Base-by-base conservation (phyloP, 1,139 yeast genomes). In the Scheffersomyces titani region DNA sequence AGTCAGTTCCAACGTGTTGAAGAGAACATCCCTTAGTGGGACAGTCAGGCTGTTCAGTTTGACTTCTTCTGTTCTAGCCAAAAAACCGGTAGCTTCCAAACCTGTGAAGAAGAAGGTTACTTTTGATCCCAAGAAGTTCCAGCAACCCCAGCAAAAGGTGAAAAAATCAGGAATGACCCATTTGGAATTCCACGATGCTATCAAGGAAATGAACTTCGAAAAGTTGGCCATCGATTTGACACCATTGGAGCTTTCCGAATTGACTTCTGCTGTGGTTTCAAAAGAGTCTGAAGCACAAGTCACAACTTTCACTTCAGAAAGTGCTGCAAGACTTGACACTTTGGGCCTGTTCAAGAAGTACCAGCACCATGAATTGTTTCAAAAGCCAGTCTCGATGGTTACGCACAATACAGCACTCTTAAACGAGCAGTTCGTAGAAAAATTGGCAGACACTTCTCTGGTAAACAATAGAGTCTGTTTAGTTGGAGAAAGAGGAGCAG, bases 401-500 rank as follows among this genome's bases (percentile, higher is more conserved):
- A 82, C 73, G 46, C 61, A 69, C 22, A 77, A 78, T 61, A 73
- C 78, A 47, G 49, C 55, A n/a, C 57, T 59, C n/a, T 57, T 77
- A 20, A 59, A 68, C 22, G 57, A 64, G n/a, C 57, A 60, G 11
- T 73, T 78, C 57, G 61, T 79, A 6, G 55, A 63, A 18, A 69
- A 70, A 44, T 66, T 77, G 58, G 58, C 52, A 48, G 51, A 59
- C 4, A 59, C 60, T 1, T 54, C 67, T 0, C 76, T 85, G 1
- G 65, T 68, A 19, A 65, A 72, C 13, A 89, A 87, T 68, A 79
- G 90, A 66, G 64, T 82, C 49, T 77, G 89, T 52, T 63, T 93
- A 21, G 72, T 84, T 44, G 98, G 98, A 49, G 86, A 82, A 57
- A 76, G 84, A 52, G 97, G 97, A 51, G 81, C 83, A 11, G 98